Evolutionary conservation across 495 filamentous ascomycete species (phyloP).

Genomic region (Talaromyces adpressus): DNA sequence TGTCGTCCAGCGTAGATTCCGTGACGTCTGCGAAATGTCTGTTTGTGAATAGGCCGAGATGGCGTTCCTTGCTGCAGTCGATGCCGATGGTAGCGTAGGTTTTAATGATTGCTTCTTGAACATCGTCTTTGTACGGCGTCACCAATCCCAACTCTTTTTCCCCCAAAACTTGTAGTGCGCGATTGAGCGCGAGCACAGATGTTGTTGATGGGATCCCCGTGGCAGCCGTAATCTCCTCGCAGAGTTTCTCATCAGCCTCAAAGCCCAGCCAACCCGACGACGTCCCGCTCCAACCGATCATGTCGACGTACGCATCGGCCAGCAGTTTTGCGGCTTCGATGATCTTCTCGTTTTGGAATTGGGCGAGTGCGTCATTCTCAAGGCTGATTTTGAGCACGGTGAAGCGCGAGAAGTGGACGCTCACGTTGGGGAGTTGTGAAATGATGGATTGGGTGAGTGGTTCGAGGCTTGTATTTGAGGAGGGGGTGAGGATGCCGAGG

Average conservation of each 20-base stretch:
- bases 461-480: conserved; percentile 7
- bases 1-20: neutral
- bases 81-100: conserved; percentile 2
- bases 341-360: conserved; percentile 5
- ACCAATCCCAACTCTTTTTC: neutral
- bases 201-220: conserved; percentile 4
- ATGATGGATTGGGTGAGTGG: conserved; percentile 6
- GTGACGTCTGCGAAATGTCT: neutral
- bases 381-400: conserved; percentile 6
- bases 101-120: conserved; percentile 1
- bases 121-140: conserved; percentile 3
- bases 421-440: conserved; percentile 3
- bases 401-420: conserved; percentile 8
- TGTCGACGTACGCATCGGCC: conserved; percentile 4
- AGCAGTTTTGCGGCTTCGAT: conserved; percentile 2
- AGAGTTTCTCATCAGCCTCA: neutral
- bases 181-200: conserved; percentile 1
- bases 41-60: neutral
- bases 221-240: conserved; percentile 4
- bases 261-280: conserved; percentile 5
- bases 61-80: conserved; percentile 3
- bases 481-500: conserved; percentile 5
- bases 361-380: neutral
- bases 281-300: conserved; percentile 8
- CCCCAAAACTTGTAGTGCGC: neutral